Base-by-base conservation (phyloP, 306 rosid species). In the Arachis stenosperma region DNA sequence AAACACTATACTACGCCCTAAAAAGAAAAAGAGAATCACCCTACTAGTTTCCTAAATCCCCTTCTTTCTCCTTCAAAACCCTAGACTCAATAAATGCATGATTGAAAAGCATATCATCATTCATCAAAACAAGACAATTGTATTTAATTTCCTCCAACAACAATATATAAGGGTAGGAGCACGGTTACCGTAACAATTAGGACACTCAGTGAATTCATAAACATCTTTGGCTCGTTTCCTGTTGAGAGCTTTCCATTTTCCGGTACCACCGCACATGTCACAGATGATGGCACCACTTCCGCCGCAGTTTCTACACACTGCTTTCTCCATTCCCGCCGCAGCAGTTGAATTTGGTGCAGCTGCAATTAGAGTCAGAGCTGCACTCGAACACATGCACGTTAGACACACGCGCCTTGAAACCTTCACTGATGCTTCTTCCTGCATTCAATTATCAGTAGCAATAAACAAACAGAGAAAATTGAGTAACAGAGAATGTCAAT, bases 251-350 rank as follows among this genome's bases (percentile, higher is more conserved):
- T 93, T 93, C 98, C 98, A 93, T 85, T 93, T 93, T 80, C 98
- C 98, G 50, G 98, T 93, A 77, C 98, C 97, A 76, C 98, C 98
- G 75, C 98, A 93, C 98, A 93, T 89, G 84, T 93, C 97, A 84
- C 98, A 93, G 33, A 93, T 85, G 65, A 93, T 83, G 46, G 97
- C 92, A 13, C 98, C 98, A 15, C 86, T 89, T 62, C 98, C 98
- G 36, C 89, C 85, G 69, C 98, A 94, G 66, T 94, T 94, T 81
- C 96, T 81, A 73, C 98, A 94, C 4, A 9, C 90, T 0, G 96
- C 86, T 80, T 62, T 88, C 36, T 92, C 90, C 60, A 64, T 87
- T 30, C 55, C 54, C 54, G 66, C 85, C 90, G 71, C 60, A 54
- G 96, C 90, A n/a, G 13, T 57, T 61, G 96, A 93, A 27, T 78